Conservation (phyloP, 306 rosid species). For the Spatholobus suberectus region DNA sequence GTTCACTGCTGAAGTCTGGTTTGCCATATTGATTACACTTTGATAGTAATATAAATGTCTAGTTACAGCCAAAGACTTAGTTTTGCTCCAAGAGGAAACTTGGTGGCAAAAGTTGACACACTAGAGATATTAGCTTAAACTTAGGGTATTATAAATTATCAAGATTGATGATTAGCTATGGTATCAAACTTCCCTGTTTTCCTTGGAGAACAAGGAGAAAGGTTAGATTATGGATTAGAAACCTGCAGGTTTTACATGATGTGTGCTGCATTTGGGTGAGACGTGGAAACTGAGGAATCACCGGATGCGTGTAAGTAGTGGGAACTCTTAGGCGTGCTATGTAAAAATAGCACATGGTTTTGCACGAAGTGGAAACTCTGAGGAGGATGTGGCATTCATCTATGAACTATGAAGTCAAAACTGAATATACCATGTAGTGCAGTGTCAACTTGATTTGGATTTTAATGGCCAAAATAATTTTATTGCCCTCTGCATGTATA, state of each 20-base stretch:
- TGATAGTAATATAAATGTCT: neutral
- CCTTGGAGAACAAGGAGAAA: conserved; percentile 7
- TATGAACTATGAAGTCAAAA: neutral
- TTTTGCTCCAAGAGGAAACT: conserved; percentile 6
- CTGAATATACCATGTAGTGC: neutral
- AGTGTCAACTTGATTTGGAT: neutral
- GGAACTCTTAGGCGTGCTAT: neutral
- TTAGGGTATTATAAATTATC: neutral
- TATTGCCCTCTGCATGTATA: neutral
- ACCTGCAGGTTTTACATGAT: neutral
- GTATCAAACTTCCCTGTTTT: neutral
- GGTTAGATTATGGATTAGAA: neutral
- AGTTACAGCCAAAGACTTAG: neutral
- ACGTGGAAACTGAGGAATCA: neutral
- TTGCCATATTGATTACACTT: neutral
- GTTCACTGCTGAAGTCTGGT: conserved; percentile 16
- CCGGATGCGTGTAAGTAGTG: neutral
- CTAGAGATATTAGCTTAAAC: conserved; percentile 2
- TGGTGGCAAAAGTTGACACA: neutral
- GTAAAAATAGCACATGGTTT: neutral
- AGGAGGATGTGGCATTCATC: neutral
- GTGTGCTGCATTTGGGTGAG: conserved; percentile 17
- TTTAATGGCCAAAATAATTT: neutral
- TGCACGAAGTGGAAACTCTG: conserved; percentile 6
- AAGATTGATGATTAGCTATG: neutral